These are phyloP conservation scores for Rossbeevera mucosa DNA, from an alignment of 768 basidiomycete species.

Conservation along the genomic window DNA sequence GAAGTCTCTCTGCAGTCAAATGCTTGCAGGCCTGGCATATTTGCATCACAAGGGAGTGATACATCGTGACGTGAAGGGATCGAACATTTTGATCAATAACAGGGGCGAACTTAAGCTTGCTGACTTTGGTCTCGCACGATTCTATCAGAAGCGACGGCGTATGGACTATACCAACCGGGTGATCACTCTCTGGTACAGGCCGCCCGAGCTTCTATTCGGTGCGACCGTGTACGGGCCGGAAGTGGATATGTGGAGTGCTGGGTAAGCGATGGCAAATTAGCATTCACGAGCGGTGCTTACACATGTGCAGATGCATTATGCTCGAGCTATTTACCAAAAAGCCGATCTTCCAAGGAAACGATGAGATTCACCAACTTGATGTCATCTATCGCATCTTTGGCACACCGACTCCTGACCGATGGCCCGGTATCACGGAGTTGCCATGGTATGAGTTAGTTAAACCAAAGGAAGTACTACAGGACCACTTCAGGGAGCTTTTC, in stretches of 20 bases:
- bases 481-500: constrained; percentile 81
- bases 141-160: constrained; percentile 86
- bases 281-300: neutral
- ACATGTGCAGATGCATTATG: constrained; percentile 84
- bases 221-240: constrained; percentile 95
- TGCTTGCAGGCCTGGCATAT: constrained; percentile 92
- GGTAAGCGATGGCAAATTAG: constrained; percentile 44
- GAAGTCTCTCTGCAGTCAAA: constrained; percentile 93
- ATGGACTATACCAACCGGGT: constrained; percentile 99
- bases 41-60: constrained; percentile 95
- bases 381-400: constrained; percentile 89
- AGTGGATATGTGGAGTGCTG: constrained; percentile 99
- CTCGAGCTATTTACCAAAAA: constrained; percentile 94
- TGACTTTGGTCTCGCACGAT: constrained; percentile 95
- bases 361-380: constrained; percentile 96
- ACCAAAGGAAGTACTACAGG: constrained; percentile 69
- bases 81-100: constrained; percentile 92
- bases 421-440: constrained; percentile 76
- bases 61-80: constrained; percentile 98
- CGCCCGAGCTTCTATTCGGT: constrained; percentile 91
- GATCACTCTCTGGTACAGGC: constrained; percentile 97
- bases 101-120: constrained; percentile 91
- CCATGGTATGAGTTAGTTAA: constrained; percentile 99
- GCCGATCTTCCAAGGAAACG: constrained; percentile 96
- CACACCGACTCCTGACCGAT: constrained; percentile 76